phyloP scores from a whole-genome alignment of 768 basidiomycete genomes.

The Hygrophoropsis aurantiaca region DNA sequence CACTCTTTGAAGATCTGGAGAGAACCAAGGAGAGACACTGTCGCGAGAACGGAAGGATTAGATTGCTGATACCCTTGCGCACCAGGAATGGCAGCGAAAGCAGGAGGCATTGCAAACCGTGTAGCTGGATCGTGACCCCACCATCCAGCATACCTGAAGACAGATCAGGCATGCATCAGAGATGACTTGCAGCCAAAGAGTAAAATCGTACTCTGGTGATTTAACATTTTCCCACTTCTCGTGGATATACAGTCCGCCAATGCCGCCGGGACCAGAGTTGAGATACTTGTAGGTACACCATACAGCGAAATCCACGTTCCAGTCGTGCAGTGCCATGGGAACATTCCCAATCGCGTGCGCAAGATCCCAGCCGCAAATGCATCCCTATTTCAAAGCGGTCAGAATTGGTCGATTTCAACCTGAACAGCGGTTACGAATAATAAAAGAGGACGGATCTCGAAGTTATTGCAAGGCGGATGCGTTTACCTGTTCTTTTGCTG shows the following conservation, averaged over 20 bases:
- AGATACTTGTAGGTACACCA: slow-evolving; percentile 99
- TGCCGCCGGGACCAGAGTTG: slow-evolving; percentile 95
- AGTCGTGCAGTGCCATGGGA: slow-evolving; percentile 83
- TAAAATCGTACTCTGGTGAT: slow-evolving; percentile 57
- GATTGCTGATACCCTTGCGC: slow-evolving; percentile 97
- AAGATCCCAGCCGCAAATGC: slow-evolving; percentile 93
- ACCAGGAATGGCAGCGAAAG: slow-evolving; percentile 81
- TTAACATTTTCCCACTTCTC: slow-evolving; percentile 70
- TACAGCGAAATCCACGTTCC: slow-evolving; percentile 95
- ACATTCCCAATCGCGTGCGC: slow-evolving; percentile 97
- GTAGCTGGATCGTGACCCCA: slow-evolving; percentile 92
- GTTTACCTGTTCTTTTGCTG: slow-evolving; percentile 78
- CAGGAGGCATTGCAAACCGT: slow-evolving; percentile 87
- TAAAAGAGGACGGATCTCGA: not conserved
- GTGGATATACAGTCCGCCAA: slow-evolving; percentile 91
- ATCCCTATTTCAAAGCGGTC: slow-evolving; percentile 57
- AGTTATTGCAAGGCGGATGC: slow-evolving; percentile 12
- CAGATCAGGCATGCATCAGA: slow-evolving; percentile 13
- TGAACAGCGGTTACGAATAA: not conserved
- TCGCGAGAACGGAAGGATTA: slow-evolving; percentile 82
- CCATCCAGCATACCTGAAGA: slow-evolving; percentile 85
- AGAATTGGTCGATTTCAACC: slow-evolving; percentile 12
- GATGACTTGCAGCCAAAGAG: slow-evolving; percentile 9
- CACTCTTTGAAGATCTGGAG: slow-evolving; percentile 77
- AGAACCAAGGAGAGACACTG: slow-evolving; percentile 80